A percentile compares a stretch with the other conserved stretches of the same genome.
Conservation (phyloP, 208 protist genomes). For the Acanthamoeba lenticulata region DNA sequence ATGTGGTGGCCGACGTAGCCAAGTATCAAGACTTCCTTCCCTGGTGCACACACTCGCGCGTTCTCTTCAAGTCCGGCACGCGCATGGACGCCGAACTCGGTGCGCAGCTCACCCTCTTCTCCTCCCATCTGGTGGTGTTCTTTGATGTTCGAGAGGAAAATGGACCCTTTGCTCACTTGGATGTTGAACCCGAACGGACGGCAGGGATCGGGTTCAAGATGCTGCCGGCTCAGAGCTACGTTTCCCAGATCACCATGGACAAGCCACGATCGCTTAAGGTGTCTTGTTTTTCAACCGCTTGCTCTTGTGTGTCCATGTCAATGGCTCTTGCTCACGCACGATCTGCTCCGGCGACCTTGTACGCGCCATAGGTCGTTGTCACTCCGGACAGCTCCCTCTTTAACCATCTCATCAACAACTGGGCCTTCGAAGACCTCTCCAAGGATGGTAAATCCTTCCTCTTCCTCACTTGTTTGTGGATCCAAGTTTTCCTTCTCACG, state of each 20-base stretch:
- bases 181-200: background rate
- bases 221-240: background rate
- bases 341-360: background rate
- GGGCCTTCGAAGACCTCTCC: background rate
- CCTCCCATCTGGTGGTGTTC: too few relatives aligned
- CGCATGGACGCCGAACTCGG: slow-evolving; percentile 29
- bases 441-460: background rate
- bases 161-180: background rate
- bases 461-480: background rate
- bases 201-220: slow-evolving; percentile 41
- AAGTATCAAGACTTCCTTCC: slow-evolving; percentile 37
- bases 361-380: background rate
- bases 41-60: slow-evolving; percentile 30
- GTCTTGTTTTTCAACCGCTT: too few relatives aligned
- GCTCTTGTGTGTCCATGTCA: background rate
- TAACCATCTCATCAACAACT: slow-evolving; percentile 22
- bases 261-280: background rate
- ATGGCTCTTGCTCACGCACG: background rate
- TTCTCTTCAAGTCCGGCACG: background rate
- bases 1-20: slow-evolving; percentile 29
- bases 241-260: background rate
- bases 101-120: background rate
- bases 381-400: slow-evolving; percentile 9
- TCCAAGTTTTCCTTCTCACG: background rate
- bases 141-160: too few relatives aligned